Conservation (phyloP, 768 basidiomycete species). For the Amanita pseudoporphyria region DNA sequence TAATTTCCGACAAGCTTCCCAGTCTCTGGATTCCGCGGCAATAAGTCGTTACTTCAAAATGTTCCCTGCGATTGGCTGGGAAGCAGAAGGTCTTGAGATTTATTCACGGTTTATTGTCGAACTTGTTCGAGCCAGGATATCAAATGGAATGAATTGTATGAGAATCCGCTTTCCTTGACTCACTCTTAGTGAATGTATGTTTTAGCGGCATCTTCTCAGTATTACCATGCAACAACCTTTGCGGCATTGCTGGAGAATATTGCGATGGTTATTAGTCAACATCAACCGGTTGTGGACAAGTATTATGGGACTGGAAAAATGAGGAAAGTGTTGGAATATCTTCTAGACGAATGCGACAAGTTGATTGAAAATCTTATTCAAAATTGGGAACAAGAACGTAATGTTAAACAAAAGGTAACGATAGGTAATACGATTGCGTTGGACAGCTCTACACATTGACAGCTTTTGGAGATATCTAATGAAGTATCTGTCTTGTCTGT, state of each 20-base stretch:
- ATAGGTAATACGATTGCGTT: not conserved
- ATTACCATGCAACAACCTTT: constrained; percentile 84
- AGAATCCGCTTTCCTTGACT: not conserved
- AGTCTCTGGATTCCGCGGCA: constrained; percentile 70
- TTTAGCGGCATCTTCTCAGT: constrained; percentile 71
- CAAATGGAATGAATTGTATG: constrained; percentile 15
- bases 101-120: constrained; percentile 93
- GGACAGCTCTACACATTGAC: not conserved
- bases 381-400: constrained; percentile 89
- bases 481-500: constrained; percentile 23
- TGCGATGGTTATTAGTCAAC: constrained; percentile 94
- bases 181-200: constrained; percentile 6
- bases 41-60: constrained; percentile 95
- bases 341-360: constrained; percentile 82
- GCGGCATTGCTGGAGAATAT: constrained; percentile 93
- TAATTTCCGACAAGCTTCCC: constrained; percentile 80
- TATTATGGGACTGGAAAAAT: constrained; percentile 92
- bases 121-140: constrained; percentile 70
- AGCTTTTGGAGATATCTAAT: constrained; percentile 36
- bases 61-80: constrained; percentile 93
- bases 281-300: constrained; percentile 95
- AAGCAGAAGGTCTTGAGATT: constrained; percentile 80
- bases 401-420: constrained; percentile 67
- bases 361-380: constrained; percentile 67
- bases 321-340: constrained; percentile 61